Base-by-base conservation (phyloP, 345 rosid genomes). In the Xanthoceras sorbifolium region DNA sequence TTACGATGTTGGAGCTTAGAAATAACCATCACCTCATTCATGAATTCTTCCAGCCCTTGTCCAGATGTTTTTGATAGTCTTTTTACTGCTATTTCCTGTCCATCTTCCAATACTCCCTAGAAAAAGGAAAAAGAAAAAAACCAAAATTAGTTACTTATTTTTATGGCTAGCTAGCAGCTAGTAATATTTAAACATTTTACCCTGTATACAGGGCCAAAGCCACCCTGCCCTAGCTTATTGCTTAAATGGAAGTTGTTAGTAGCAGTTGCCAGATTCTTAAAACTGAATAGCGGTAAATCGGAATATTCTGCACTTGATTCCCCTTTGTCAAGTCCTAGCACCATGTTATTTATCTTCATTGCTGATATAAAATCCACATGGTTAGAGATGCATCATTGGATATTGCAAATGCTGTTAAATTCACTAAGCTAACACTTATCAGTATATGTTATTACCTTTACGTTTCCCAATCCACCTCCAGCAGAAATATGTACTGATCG, bases 1-100 rank as follows among this genome's bases (percentile, higher is more conserved):
- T 69, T 69, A 3, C 23, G 26, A 48, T 69, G 73, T 29, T 50
- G 23, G 11, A 69, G 73, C 12, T 69, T 69, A 28, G 73, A 69
- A 31, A 69, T 69, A 9, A 69, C 73, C 20, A 48, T 1, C 73
- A 69, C 61, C 29, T 50, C 73, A 28, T 48, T 48, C 60, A 40
- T 69, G 10, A 69, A 69, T 50, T 52, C 73, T 48, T 69, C 26
- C 0, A 46, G 20, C 60, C 73, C 73, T 25, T 69, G 73, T 6
- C 34, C 9, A 28, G 62, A 69, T 0, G 73, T 62, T 26, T 40
- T 44, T 25, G 73, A 69, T 18, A 69, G 62, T 18, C 61, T 46
- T 38, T 69, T 69, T 4, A 69, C 40, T 11, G 73, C 73, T 46
- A 46, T 48, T 48, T 48, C 25, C 12, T 48, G 20, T 11, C 61